Percentiles rank a stretch among this genome's conserved stretches.
Evolutionary conservation across 2,329 filamentous ascomycete species (phyloP).

Genomic region (Monilinia fructicola): DNA sequence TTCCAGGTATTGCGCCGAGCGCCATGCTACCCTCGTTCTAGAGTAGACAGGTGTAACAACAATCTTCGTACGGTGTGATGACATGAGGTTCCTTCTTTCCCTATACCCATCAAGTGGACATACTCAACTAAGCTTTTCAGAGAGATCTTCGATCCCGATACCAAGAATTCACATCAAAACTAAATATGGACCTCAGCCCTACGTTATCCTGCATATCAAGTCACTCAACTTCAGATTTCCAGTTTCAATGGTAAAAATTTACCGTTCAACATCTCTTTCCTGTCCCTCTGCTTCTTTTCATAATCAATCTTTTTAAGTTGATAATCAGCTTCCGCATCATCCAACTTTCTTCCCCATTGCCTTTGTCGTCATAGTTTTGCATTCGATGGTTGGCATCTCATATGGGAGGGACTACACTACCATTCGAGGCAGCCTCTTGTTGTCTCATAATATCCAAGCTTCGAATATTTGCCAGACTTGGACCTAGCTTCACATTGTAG

Average conservation of each 20-base stretch:
- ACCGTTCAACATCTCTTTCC: not conserved
- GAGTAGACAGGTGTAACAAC: not conserved
- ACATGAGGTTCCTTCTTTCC: not conserved
- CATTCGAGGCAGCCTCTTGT: not conserved
- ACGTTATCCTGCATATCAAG: not conserved
- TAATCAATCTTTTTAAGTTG: not conserved
- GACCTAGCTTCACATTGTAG: not conserved
- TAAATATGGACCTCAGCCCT: not conserved
- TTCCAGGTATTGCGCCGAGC: not conserved
- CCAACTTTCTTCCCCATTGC: not conserved
- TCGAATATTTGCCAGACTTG: not conserved
- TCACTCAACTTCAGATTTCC: not conserved
- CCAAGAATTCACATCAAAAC: not conserved
- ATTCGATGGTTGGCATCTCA: not conserved
- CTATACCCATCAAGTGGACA: too few relatives aligned
- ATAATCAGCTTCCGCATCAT: not conserved
- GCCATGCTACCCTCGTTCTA: not conserved
- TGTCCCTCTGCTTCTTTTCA: not conserved
- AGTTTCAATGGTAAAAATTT: not conserved
- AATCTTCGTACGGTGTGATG: not conserved
- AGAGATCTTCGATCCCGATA: not conserved
- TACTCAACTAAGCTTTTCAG: not conserved
- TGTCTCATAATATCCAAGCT: not conserved
- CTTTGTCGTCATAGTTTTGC: not conserved
- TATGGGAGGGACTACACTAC: not conserved